Percentiles rank a stretch among this genome's conserved stretches.
Conservation (phyloP, 805 yeast genomes). For the Suhomyces sp. region DNA sequence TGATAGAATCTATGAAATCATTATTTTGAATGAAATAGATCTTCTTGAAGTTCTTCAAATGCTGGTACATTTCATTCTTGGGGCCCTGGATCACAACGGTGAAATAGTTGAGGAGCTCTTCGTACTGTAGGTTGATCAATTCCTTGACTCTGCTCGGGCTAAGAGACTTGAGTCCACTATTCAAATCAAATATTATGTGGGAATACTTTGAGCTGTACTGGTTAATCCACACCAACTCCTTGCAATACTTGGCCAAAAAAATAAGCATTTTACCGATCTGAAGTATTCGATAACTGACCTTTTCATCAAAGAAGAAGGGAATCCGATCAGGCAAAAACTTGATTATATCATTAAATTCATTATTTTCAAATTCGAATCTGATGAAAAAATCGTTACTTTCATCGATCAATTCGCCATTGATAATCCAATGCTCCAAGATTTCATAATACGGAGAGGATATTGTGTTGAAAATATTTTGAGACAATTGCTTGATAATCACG, state of each 20-base stretch:
- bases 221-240: constrained; percentile 64
- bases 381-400: constrained; percentile 63
- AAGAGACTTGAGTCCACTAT: constrained; percentile 34
- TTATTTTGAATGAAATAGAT: constrained; percentile 70
- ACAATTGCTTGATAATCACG: constrained; percentile 39
- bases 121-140: constrained; percentile 41
- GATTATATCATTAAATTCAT: constrained; percentile 34
- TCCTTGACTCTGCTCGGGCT: constrained; percentile 32
- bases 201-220: constrained; percentile 36
- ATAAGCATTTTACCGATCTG: constrained; percentile 71
- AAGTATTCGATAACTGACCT: constrained; percentile 45
- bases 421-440: constrained; percentile 63
- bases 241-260: constrained; percentile 63
- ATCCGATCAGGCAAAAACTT: constrained; percentile 30
- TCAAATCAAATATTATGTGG: constrained; percentile 25
- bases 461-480: constrained; percentile 43
- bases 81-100: constrained; percentile 44
- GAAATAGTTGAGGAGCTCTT: constrained; percentile 52
- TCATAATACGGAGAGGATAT: constrained; percentile 59
- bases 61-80: constrained; percentile 48
- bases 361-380: constrained; percentile 25
- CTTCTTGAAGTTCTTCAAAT: constrained; percentile 60
- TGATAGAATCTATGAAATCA: constrained; percentile 73
- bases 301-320: constrained; percentile 45
- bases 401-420: constrained; percentile 59